Evolutionary conservation across 2,329 filamentous ascomycete species (phyloP).

Genomic region (Cadophora luteo-olivacea): DNA sequence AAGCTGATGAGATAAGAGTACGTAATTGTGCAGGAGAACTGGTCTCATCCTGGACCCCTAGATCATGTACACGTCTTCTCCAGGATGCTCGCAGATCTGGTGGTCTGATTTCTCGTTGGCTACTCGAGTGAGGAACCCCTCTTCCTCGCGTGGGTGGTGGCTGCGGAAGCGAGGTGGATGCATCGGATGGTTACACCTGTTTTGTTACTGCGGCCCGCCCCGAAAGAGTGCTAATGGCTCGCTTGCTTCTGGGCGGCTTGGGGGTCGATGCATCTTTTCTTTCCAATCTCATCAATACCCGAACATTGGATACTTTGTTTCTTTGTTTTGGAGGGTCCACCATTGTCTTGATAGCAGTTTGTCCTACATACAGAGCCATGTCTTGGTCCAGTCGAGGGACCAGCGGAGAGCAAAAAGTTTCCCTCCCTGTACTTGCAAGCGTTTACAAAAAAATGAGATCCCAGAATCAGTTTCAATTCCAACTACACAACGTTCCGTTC

Average conservation of each 20-base stretch:
- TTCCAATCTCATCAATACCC: no score
- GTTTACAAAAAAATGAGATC: no score
- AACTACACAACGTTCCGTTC: no score
- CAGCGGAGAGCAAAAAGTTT: no score
- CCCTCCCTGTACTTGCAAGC: no score
- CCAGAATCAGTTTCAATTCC: no score
- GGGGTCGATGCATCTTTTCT: background rate
- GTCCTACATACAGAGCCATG: no score
- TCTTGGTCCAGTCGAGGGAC: no score
- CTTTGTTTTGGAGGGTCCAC: no score
- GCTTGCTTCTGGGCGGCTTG: background rate
- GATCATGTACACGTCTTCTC: background rate
- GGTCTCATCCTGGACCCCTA: background rate
- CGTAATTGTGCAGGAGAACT: slow-evolving; percentile 8
- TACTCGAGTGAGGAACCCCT: background rate
- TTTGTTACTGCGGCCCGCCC: slow-evolving; percentile 7
- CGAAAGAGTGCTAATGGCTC: background rate
- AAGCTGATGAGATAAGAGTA: slow-evolving; percentile 7
- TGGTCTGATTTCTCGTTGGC: background rate
- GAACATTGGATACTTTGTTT: no score
- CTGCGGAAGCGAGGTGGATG: slow-evolving; percentile 3
- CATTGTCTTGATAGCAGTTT: no score
- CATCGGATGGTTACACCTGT: slow-evolving; percentile 7
- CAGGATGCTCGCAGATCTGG: background rate
- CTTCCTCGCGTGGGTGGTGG: background rate